phyloP scores from a whole-genome alignment of 2,329 filamentous ascomycete species.

The Apiospora hydei region DNA sequence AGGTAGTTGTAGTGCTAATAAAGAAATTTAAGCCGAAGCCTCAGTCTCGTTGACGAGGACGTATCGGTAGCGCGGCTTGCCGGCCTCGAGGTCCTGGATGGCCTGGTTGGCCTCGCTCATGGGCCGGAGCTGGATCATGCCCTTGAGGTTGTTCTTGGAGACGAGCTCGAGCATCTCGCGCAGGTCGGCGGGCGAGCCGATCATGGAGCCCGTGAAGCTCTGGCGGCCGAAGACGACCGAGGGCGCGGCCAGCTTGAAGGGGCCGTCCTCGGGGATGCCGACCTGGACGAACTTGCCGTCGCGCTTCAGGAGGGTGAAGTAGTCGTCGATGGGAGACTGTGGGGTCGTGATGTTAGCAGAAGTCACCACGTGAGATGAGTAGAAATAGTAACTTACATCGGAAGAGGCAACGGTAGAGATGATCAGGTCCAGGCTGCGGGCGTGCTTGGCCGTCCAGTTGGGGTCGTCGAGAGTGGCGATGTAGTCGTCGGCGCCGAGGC shows the following conservation, averaged over 20 bases:
- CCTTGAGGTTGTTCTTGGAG: slow-evolving; percentile 54
- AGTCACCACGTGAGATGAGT: not conserved
- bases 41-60: slow-evolving; percentile 37
- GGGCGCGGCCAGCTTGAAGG: slow-evolving; percentile 27
- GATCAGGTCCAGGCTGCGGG: slow-evolving; percentile 58
- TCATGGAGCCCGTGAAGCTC: slow-evolving; percentile 49
- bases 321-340: slow-evolving; percentile 62
- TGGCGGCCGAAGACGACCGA: slow-evolving; percentile 53
- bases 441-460: slow-evolving; percentile 59
- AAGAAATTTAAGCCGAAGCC: not conserved
- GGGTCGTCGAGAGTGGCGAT: slow-evolving; percentile 51
- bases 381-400: slow-evolving; percentile 30
- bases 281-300: slow-evolving; percentile 69
- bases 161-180: slow-evolving; percentile 59
- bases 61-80: slow-evolving; percentile 45
- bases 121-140: slow-evolving; percentile 55
- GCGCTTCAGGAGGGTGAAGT: slow-evolving; percentile 63
- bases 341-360: not conserved
- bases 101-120: slow-evolving; percentile 53
- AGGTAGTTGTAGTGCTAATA: not conserved
- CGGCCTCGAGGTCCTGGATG: slow-evolving; percentile 53
- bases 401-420: slow-evolving; percentile 56
- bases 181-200: slow-evolving; percentile 56
- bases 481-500: slow-evolving; percentile 55
- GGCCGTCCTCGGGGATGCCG: slow-evolving; percentile 64